Percentiles rank a stretch among this genome's conserved stretches.
These are phyloP conservation scores for Pyrenula aspistea DNA, from an alignment of 495 filamentous ascomycete species.

Conservation along the genomic window DNA sequence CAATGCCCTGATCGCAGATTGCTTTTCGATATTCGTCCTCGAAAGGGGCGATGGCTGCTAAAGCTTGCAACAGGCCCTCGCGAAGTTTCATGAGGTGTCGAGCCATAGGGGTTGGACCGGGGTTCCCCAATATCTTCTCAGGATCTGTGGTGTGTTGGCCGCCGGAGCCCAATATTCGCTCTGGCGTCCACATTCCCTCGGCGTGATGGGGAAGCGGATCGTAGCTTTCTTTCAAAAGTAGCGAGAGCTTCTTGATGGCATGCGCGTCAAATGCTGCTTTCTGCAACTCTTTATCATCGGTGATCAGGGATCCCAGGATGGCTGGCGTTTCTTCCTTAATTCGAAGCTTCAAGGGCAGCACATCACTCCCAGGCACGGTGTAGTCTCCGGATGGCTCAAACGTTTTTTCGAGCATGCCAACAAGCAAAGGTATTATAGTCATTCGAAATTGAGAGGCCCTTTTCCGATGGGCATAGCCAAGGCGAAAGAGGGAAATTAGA, in stretches of 20 bases:
- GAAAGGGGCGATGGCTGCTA: slow-evolving; percentile 65
- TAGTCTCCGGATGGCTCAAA: slow-evolving; percentile 17
- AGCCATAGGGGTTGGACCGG: slow-evolving; percentile 49
- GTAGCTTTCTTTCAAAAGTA: slow-evolving; percentile 63
- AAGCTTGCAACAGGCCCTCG: slow-evolving; percentile 63
- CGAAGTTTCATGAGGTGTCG: slow-evolving; percentile 67
- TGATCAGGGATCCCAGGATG: slow-evolving; percentile 65
- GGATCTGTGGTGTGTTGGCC: slow-evolving; percentile 17
- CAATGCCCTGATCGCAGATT: slow-evolving; percentile 67
- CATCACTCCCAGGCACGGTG: slow-evolving; percentile 23
- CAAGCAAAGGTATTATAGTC: slow-evolving; percentile 59
- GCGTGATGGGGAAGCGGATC: slow-evolving; percentile 27
- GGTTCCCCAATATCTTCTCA: slow-evolving; percentile 38
- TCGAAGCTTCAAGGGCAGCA: slow-evolving; percentile 21
- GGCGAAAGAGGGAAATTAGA: slow-evolving; percentile 61
- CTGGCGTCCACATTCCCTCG: slow-evolving; percentile 29
- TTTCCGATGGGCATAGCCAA: slow-evolving; percentile 50
- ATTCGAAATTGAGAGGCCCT: slow-evolving; percentile 51
- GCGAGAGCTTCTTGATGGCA: slow-evolving; percentile 58
- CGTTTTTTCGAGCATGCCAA: slow-evolving; percentile 50
- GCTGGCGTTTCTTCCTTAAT: slow-evolving; percentile 61
- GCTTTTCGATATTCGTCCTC: slow-evolving; percentile 78
- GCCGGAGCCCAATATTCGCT: slow-evolving; percentile 9
- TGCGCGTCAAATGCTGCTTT: slow-evolving; percentile 70
- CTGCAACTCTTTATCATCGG: slow-evolving; percentile 64